Evolutionary conservation across 140 eudicot species (phyloP).

Genomic region (Cichorium intybus): DNA sequence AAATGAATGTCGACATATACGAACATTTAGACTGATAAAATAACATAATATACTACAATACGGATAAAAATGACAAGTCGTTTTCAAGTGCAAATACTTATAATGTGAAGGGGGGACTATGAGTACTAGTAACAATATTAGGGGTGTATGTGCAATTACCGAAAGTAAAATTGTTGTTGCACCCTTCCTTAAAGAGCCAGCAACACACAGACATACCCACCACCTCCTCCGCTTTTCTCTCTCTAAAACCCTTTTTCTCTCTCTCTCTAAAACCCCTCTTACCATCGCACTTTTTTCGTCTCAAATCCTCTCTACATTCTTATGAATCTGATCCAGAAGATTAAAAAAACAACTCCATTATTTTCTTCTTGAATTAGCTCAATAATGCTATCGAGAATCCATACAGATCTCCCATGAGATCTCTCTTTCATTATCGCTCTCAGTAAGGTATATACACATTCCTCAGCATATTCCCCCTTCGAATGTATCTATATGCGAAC

Average conservation of each 20-base stretch:
- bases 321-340: slow-evolving; percentile 16
- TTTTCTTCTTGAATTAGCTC: neutral
- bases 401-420: slow-evolving; percentile 27
- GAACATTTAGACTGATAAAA: neutral
- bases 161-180: slow-evolving; percentile 10
- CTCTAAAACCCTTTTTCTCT: slow-evolving; percentile 36
- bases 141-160: slow-evolving; percentile 13
- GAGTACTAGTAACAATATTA: neutral
- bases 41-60: neutral
- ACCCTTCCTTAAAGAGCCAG: slow-evolving; percentile 31
- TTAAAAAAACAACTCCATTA: neutral
- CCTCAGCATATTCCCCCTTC: slow-evolving; percentile 5
- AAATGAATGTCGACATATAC: neutral
- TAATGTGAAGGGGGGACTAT: neutral
- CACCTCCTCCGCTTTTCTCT: slow-evolving; percentile 20
- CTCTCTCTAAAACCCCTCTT: slow-evolving; percentile 37
- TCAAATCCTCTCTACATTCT: slow-evolving; percentile 11
- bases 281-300: slow-evolving; percentile 7
- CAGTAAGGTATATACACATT: slow-evolving; percentile 32
- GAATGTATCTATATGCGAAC: slow-evolving; percentile 4
- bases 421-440: slow-evolving; percentile 15
- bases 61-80: neutral
- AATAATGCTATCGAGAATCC: slow-evolving; percentile 12
- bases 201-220: slow-evolving; percentile 25
- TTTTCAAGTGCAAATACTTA: neutral